A percentile compares a stretch with the other conserved stretches of the same genome.
These are phyloP conservation scores for Davidsoniella australis DNA, from an alignment of 2,329 filamentous ascomycete species.

Conservation along the genomic window DNA sequence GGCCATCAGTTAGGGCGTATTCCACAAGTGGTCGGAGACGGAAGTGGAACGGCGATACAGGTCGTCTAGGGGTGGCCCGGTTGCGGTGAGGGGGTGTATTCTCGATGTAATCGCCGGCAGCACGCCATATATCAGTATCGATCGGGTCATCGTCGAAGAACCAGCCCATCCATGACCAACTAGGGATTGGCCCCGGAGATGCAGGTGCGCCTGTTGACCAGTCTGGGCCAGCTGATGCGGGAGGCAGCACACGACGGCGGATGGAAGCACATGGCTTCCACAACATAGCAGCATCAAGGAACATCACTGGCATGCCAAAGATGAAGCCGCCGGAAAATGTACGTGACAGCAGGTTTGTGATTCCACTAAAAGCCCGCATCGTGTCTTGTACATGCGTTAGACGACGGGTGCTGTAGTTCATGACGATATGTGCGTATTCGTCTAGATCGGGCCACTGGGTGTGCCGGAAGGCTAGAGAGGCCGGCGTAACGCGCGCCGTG, in stretches of 20 bases:
- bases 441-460: slow-evolving; percentile 29
- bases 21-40: slow-evolving; percentile 23
- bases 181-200: slow-evolving; percentile 21
- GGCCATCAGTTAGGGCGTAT: slow-evolving; percentile 26
- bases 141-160: slow-evolving; percentile 28
- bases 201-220: slow-evolving; percentile 16
- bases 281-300: slow-evolving; percentile 27
- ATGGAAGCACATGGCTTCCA: slow-evolving; percentile 29
- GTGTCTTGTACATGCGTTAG: slow-evolving; percentile 26
- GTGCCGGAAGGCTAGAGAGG: slow-evolving; percentile 24
- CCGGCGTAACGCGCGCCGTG: slow-evolving; percentile 18
- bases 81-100: slow-evolving; percentile 20
- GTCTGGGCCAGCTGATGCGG: slow-evolving; percentile 5
- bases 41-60: slow-evolving; percentile 23
- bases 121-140: slow-evolving; percentile 26
- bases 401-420: slow-evolving; percentile 26
- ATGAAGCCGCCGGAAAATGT: slow-evolving; percentile 27
- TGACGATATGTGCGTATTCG: slow-evolving; percentile 27
- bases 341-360: slow-evolving; percentile 25
- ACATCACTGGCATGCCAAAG: slow-evolving; percentile 30
- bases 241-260: slow-evolving; percentile 17
- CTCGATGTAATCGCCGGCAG: slow-evolving; percentile 27
- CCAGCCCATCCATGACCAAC: slow-evolving; percentile 33
- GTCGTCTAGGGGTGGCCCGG: slow-evolving; percentile 20
- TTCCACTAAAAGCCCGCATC: slow-evolving; percentile 25